Conservation (phyloP, 345 rosid genomes). For the Adansonia digitata region DNA sequence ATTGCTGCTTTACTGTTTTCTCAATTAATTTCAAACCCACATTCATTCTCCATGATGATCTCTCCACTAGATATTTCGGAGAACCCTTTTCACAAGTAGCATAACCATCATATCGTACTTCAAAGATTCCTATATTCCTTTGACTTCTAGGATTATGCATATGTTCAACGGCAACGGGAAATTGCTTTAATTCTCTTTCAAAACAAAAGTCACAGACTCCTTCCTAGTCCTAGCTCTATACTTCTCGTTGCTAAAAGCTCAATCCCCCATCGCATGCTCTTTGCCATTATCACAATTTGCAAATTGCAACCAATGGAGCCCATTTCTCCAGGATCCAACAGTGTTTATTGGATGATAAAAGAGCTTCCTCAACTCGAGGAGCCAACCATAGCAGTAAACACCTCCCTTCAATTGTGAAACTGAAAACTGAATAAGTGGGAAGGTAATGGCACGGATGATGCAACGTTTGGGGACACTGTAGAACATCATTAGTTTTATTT, state of each 20-base stretch:
- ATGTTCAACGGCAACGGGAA: conserved; percentile 8
- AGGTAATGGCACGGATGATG: too few relatives aligned
- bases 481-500: neutral
- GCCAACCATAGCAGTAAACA: conserved; percentile 26
- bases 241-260: neutral
- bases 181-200: neutral
- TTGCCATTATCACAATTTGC: neutral
- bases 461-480: neutral
- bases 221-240: neutral
- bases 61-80: neutral
- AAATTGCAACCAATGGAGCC: neutral
- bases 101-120: neutral
- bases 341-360: neutral
- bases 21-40: neutral
- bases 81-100: neutral
- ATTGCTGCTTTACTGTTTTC: neutral
- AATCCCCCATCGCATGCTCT: neutral
- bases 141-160: neutral
- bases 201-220: too few relatives aligned
- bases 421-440: neutral
- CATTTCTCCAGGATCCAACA: conserved; percentile 14
- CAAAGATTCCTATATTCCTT: conserved; percentile 25
- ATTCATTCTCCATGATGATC: neutral
- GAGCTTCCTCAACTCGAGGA: conserved; percentile 42
- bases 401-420: neutral